Base-by-base conservation (phyloP, 768 basidiomycete genomes). In the Amyloporia xantha region DNA sequence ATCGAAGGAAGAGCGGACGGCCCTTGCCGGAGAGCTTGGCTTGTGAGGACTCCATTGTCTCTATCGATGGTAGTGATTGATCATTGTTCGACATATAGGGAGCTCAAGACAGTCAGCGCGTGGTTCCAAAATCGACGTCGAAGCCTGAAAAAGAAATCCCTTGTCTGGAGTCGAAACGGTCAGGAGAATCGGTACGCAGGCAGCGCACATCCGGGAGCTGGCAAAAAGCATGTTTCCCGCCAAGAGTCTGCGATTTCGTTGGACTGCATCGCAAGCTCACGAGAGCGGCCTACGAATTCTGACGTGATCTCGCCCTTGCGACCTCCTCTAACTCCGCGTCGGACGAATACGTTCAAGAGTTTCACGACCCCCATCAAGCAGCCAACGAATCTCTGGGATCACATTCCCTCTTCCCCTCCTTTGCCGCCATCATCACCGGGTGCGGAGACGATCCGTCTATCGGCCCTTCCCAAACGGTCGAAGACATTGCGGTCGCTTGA, bases 91-190 rank as follows among this genome's bases (percentile, higher is more conserved):
- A 27, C n/a, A 10, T 17, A 17, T 35, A 75, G 73, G 62, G 68
- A 72, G 30, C 59, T 71, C 59, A 75, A 73, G 62, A 67, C 72
- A 10, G 54, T 75, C 52, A 74, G 84, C n/a, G 82, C 87, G 35
- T 89, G 86, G 86, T 87, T 87, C 62, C 86, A 89, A 66, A 89
- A 89, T 63, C 86, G 81, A 65, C 81, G 86, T 13, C 84, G 87
- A 58, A 81, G 65, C 28, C 49, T 68, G 41, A 73, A 72, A 49
- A 68, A 66, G 58, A 61, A 56, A 41, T 41, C 48, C 51, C 52
- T 59, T 50, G 45, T 36, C 26, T n/a, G 50, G 50, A 49, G 27
- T 2, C 28, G 48, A 15, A 9, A 15, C 11, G 19, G 21, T 35
- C 17, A 45, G 25, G 41, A 33, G 33, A 49, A 49, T 27, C 37